Base-by-base conservation (phyloP, 805 yeast genomes). In the Yamadazyma endophytica region DNA sequence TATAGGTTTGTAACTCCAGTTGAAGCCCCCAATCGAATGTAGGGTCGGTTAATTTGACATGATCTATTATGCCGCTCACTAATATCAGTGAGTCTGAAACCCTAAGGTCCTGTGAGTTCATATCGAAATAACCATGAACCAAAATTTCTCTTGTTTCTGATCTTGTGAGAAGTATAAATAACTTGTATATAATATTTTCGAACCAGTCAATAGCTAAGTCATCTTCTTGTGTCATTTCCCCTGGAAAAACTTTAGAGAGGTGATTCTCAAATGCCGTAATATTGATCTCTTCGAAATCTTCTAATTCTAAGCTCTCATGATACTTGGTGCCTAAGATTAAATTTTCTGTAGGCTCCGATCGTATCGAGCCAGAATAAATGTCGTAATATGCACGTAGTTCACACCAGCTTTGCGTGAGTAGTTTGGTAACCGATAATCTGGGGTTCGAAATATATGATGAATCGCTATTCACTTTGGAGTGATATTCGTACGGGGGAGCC, bases 61-160 rank as follows among this genome's bases (percentile, higher is more conserved):
- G 70, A 51, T 81, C 89, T 16, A 80, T 69, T 1, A 82, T 60
- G 2, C 89, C 92, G 47, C 84, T 77, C 5, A 80, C 64, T 14
- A 79, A 50, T 2, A 75, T 61, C 28, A 58, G 55, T 6, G 58
- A 46, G 3, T 45, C 40, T 2, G 29, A 25, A 8, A 17, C 12
- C 6, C 42, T 32, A 15, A 59, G 46, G 6, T 21, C 13, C 5
- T 44, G 46, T 6, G 30, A 29, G 0, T 48, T 37, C 4, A 63
- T 35, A 44, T 74, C 62, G 11, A 74, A 37, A 37, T 70, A 72
- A 2, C 70, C 71, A 47, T 77, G 79, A n/a, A 76, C 70, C 26
- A 72, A 47, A 9, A 82, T 48, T 48, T 83, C 90, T 37, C 89
- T 62, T 2, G 84, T 77, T 35, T 70, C 71, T 1, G 82, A 78